These are phyloP conservation scores for Keithomyces neogunnii DNA, from an alignment of 2,329 filamentous ascomycete species.

Conservation along the genomic window DNA sequence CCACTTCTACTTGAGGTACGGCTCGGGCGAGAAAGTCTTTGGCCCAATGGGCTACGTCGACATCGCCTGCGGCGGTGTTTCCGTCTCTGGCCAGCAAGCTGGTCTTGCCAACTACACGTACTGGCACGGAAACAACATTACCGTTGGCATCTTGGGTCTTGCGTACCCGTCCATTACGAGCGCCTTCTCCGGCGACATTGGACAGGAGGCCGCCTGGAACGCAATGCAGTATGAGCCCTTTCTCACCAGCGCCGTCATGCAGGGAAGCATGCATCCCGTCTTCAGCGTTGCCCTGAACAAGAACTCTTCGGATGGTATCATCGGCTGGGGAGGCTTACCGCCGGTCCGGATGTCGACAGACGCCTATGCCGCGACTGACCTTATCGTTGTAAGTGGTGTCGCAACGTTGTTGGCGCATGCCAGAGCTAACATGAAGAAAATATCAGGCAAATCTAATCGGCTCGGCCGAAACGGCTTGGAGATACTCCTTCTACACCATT, in stretches of 20 bases:
- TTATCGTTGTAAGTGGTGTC: slow-evolving; percentile 33
- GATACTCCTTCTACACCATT: slow-evolving; percentile 46
- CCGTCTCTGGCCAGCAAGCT: slow-evolving; percentile 36
- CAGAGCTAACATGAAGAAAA: slow-evolving; percentile 1
- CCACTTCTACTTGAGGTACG: slow-evolving; percentile 38
- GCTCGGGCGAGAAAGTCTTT: slow-evolving; percentile 38
- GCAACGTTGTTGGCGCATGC: neutral
- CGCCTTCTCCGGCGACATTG: slow-evolving; percentile 32
- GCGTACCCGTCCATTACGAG: slow-evolving; percentile 42
- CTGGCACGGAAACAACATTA: slow-evolving; percentile 44
- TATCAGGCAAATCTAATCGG: slow-evolving; percentile 34
- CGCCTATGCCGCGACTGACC: slow-evolving; percentile 26
- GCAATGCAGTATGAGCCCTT: slow-evolving; percentile 37
- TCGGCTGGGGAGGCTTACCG: slow-evolving; percentile 39
- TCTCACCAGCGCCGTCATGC: slow-evolving; percentile 37
- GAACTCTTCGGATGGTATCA: slow-evolving; percentile 35
- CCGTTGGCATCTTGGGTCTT: slow-evolving; percentile 41
- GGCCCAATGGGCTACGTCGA: slow-evolving; percentile 40
- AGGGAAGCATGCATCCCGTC: slow-evolving; percentile 34
- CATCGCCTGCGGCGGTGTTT: slow-evolving; percentile 35
- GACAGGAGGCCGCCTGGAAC: slow-evolving; percentile 29
- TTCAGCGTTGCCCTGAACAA: slow-evolving; percentile 41
- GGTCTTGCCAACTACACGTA: slow-evolving; percentile 39
- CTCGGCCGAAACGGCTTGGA: slow-evolving; percentile 28
- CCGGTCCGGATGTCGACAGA: slow-evolving; percentile 23